Evolutionary conservation across 129 eudicot species (phyloP).

Genomic region (Daucus carota): DH1_v3.0 NC_030387.2:5092501-5093000

Average conservation of each 20-base stretch:
- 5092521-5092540: constrained; percentile 68
- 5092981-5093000: constrained; percentile 65
- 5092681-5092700: constrained; percentile 59
- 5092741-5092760: constrained; percentile 88
- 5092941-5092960: constrained; percentile 59
- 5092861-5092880: constrained; percentile 2
- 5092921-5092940: constrained; percentile 74
- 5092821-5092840: not conserved
- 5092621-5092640: constrained; percentile 39
- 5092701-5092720: constrained; percentile 89
- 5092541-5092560: constrained; percentile 52
- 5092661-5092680: constrained; percentile 96
- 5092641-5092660: constrained; percentile 53
- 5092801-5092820: not conserved
- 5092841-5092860: not conserved
- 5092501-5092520: constrained; percentile 83
- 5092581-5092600: constrained; percentile 47
- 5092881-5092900: constrained; percentile 50
- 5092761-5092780: not conserved
- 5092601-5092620: constrained; percentile 28
- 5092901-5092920: constrained; percentile 66
- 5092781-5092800: not conserved
- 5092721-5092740: constrained; percentile 56
- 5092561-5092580: constrained; percentile 44
- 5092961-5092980: constrained; percentile 78